Evolutionary conservation across 179 eudicot species (phyloP), one percentile per base, ranked within the genome.

Genomic region (Spinacia oleracea): DNA sequence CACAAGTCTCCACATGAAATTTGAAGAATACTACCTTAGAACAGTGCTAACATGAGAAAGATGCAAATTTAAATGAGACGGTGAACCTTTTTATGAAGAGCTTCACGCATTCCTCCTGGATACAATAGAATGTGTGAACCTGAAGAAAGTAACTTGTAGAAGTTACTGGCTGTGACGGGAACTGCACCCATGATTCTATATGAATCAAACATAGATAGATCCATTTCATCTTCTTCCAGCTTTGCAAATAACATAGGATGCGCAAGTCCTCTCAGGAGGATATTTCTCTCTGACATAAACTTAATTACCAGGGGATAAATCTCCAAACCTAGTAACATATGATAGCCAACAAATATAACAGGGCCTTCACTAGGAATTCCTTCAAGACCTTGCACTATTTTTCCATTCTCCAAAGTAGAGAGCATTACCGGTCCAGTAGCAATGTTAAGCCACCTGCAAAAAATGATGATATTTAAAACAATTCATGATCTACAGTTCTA

Each of bases 41-140:
- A 48, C 14, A 48, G 53, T 12, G 53, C 20, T 14, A 12, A 48
- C 53, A 12, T 16, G 53, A 48, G 18, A 48, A 66, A 78, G 65
- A 65, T 74, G 70, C 31, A 76, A 46, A 46, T 14, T 48, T 31
- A 67, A 45, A 53, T 43, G 46, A 31, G 58, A 72, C 38, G 27
- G 58, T 20, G 31, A 77, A 89, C 95, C 95, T 91, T 92, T 50
- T 85, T 82, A 71, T 92, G 97, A 74, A 89, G 89, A 79, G 97
- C 97, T 85, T 92, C 97, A 34, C 97, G 89, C 89, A 89, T 82
- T 62, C 97, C 97, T 64, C 97, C 97, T 11, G 97, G 97, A 81
- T 92, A 91, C 67, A 92, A 81, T 53, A 92, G 83, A 50, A 89
- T 86, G 83, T 91, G 95, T n/a, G 95, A 92, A 66, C 86, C 87